Conservation (phyloP, 2,329 filamentous ascomycete genomes). For the Trichothecium sympodiale region DNA sequence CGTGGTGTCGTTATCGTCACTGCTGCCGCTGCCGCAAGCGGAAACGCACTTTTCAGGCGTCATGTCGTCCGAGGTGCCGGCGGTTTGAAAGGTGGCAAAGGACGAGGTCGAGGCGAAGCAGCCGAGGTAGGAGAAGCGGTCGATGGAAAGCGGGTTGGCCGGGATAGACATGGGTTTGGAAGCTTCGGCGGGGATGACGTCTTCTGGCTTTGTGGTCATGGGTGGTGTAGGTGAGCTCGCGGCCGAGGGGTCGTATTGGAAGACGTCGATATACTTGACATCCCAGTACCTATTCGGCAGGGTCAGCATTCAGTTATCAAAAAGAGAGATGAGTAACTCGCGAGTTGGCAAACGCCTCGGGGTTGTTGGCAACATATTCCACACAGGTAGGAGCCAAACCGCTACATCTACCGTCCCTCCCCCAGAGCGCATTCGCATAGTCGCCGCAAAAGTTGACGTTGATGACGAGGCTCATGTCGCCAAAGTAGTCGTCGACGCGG, state of each 20-base stretch:
- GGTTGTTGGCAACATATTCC: conserved; percentile 35
- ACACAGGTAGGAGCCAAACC: conserved; percentile 30
- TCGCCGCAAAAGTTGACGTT: conserved; percentile 73
- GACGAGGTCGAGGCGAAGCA: conserved; percentile 29
- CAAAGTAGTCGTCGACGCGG: conserved; percentile 55
- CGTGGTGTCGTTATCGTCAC: conserved; percentile 10
- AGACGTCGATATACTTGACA: conserved; percentile 42
- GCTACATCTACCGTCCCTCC: conserved; percentile 23
- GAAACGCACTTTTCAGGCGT: conserved; percentile 25
- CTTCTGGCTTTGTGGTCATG: conserved; percentile 14
- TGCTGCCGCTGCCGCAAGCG: conserved; percentile 23
- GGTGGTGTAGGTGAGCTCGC: conserved; percentile 13
- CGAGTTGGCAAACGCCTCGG: conserved; percentile 27
- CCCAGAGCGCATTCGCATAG: conserved; percentile 48
- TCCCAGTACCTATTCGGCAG: conserved; percentile 34
- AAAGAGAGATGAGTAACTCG: conserved; percentile 11
- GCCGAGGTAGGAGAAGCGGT: conserved; percentile 22
- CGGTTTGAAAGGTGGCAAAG: conserved; percentile 22
- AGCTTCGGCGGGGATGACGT: too few species aligned
- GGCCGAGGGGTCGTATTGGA: conserved; percentile 10
- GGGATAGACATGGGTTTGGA: conserved; percentile 5
- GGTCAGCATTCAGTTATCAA: background rate
- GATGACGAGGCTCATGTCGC: conserved; percentile 59
- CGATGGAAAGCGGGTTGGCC: conserved; percentile 20
- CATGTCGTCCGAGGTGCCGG: conserved; percentile 22